Conservation (phyloP, 148 eudicot genomes). For the Rhododendron simsii region DNA sequence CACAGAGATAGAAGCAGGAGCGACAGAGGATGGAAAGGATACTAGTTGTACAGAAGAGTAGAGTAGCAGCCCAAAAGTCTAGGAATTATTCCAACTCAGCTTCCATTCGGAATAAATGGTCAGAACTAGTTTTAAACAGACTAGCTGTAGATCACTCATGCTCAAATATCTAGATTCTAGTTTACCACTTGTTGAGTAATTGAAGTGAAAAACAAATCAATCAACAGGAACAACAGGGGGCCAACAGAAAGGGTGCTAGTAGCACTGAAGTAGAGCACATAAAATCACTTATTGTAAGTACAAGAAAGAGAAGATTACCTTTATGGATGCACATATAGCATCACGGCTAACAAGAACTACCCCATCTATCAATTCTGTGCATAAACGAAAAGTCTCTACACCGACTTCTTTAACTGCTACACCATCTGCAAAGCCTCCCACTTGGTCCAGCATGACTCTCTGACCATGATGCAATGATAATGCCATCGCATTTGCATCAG, state of each 20-base stretch:
- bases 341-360: constrained; percentile 96
- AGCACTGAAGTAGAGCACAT: not conserved
- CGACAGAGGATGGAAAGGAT: not conserved
- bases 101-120: not conserved
- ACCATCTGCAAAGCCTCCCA: constrained; percentile 98
- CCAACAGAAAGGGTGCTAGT: not conserved
- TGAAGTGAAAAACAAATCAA: not conserved
- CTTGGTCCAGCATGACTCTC: constrained; percentile 78
- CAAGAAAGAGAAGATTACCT: constrained; percentile 38
- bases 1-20: not conserved
- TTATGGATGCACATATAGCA: constrained; percentile 98
- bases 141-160: not conserved
- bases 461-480: constrained; percentile 82
- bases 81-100: not conserved
- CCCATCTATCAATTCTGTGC: constrained; percentile 84
- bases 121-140: not conserved
- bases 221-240: not conserved
- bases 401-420: constrained; percentile 98
- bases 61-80: not conserved
- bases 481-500: constrained; percentile 98
- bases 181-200: not conserved
- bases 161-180: not conserved
- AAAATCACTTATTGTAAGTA: not conserved
- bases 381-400: constrained; percentile 80
- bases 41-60: not conserved